These are phyloP conservation scores for Monosporascus cannonballus DNA, from an alignment of 2,329 filamentous ascomycete genomes.

Conservation along the genomic window DNA sequence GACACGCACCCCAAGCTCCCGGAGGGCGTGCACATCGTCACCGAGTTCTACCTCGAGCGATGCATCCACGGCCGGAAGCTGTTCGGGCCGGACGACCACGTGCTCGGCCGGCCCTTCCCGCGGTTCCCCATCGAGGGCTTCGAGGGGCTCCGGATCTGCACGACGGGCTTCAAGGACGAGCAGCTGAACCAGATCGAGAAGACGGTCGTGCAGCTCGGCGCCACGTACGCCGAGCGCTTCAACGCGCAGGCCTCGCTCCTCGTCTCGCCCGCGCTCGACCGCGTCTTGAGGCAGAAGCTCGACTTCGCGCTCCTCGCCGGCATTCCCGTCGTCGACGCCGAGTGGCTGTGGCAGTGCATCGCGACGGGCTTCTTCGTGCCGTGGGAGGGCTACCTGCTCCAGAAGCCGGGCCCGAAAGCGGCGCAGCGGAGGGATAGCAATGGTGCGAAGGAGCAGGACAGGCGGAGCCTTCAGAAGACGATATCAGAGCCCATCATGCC, in stretches of 20 bases:
- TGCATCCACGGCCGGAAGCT: slow-evolving; percentile 74
- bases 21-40: slow-evolving; percentile 52
- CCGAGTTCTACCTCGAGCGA: slow-evolving; percentile 89
- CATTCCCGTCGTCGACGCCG: slow-evolving; percentile 72
- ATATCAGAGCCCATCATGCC: slow-evolving; percentile 12
- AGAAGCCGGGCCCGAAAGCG: slow-evolving; percentile 30
- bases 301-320: slow-evolving; percentile 67
- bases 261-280: slow-evolving; percentile 56
- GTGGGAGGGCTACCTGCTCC: slow-evolving; percentile 40
- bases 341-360: slow-evolving; percentile 85
- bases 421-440: slow-evolving; percentile 1
- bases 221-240: slow-evolving; percentile 72
- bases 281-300: slow-evolving; percentile 68
- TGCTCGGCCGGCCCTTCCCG: slow-evolving; percentile 72
- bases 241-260: slow-evolving; percentile 68
- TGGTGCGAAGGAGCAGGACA: slow-evolving; percentile 10
- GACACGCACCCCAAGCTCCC: slow-evolving; percentile 36
- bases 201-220: slow-evolving; percentile 69
- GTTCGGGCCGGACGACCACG: slow-evolving; percentile 61
- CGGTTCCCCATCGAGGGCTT: slow-evolving; percentile 66
- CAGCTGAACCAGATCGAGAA: slow-evolving; percentile 82
- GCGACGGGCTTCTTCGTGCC: slow-evolving; percentile 44
- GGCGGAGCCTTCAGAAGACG: slow-evolving; percentile 12
- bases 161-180: slow-evolving; percentile 76
- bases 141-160: slow-evolving; percentile 64